phyloP scores from a whole-genome alignment of 2,329 filamentous ascomycete genomes.

The Leptographium radiaticola region DNA sequence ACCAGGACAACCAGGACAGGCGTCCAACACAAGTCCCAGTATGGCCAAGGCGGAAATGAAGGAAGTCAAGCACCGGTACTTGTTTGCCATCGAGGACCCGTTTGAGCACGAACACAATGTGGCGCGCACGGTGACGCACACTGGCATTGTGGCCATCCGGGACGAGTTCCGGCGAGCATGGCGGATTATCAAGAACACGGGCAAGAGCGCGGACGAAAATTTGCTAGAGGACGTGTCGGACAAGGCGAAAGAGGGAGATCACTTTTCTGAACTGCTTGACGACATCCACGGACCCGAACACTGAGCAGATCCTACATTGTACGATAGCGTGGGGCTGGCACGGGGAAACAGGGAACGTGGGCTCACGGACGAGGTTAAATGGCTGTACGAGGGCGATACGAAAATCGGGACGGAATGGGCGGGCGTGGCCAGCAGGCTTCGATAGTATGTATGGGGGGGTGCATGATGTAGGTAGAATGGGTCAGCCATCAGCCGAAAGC shows the following conservation, averaged over 20 bases:
- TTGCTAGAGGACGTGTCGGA: conserved; percentile 37
- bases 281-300: conserved; percentile 24
- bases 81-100: conserved; percentile 85
- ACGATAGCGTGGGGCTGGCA: background rate
- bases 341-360: background rate
- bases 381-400: background rate
- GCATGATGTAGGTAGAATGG: too few relatives aligned
- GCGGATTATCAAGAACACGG: conserved; percentile 49
- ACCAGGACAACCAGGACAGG: conserved; percentile 6
- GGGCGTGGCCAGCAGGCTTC: background rate
- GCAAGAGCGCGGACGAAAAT: conserved; percentile 30
- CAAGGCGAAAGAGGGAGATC: conserved; percentile 20
- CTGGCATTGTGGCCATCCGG: conserved; percentile 67
- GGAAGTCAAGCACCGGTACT: conserved; percentile 65
- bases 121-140: conserved; percentile 71
- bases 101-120: conserved; percentile 85
- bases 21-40: conserved; percentile 3
- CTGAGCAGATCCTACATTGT: background rate
- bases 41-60: conserved; percentile 33
- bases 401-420: background rate
- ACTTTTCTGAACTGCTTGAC: conserved; percentile 24
- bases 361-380: background rate
- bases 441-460: background rate
- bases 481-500: too few relatives aligned
- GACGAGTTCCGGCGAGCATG: conserved; percentile 76